Evolutionary conservation across 352 stramenopile genomes (phyloP), one percentile per base, ranked within the genome.

Genomic region (Globisporangium rhizosaccharum): DNA sequence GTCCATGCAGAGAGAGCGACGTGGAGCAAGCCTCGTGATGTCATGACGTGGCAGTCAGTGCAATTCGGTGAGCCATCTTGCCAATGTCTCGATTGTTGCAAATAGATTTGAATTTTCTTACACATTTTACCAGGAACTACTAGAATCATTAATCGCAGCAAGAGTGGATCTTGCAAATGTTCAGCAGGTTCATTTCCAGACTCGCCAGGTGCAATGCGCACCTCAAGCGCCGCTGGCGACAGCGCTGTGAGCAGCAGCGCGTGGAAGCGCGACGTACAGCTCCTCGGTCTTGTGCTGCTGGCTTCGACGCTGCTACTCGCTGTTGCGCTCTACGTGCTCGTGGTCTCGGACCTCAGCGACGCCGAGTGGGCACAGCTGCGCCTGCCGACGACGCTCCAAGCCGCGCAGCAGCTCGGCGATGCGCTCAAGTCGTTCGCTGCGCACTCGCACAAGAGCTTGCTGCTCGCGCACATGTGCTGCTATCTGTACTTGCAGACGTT

Each of bases 401-500:
- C 73, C 6, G 82, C 79, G 12, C 71, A 92, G 58, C 70, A 84
- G 49, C 71, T 92, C 8, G 82, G 78, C n/a, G 71, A 83, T 53
- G 80, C 70, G 51, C 66, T 90, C 47, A 69, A 83, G 62, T 72
- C 69, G 53, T 80, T 89, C 44, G 67, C 82, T 20, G 65, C 71
- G 18, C 70, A 70, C 12, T 71, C 71, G 52, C 65, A 58, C 3
- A 57, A 52, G 5, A 63, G 77, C 10, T 59, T 92, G 25, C 67
- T 90, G 47, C 55, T 90, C 15, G 81, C 79, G 20, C 83, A 92
- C 68, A 84, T 77, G 67, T 71, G 70, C 47, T 87, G 73, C 61
- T 90, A 92, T 63, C 45, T 92, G 55, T 92, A 87, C 59, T 54
- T 90, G 52, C 83, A 92, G 66, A 90, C 75, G 28, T 92, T 89